phyloP scores from a whole-genome alignment of 2,329 filamentous ascomycete genomes.

The Drechslerella dactyloides region DNA sequence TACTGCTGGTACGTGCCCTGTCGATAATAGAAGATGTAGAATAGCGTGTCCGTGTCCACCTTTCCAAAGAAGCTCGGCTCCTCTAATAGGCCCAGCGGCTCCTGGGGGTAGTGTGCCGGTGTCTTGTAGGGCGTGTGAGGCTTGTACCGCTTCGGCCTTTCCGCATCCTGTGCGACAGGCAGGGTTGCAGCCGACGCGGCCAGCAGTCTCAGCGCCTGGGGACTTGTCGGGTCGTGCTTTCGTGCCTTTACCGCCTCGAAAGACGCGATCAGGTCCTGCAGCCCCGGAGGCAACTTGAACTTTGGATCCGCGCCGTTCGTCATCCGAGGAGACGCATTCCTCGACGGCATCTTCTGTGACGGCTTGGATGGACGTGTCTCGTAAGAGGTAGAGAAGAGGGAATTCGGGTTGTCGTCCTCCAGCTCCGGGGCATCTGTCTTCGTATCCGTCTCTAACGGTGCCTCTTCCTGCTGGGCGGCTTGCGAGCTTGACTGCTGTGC shows the following conservation, averaged over 20 bases:
- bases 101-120: slow-evolving; percentile 85
- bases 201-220: slow-evolving; percentile 72
- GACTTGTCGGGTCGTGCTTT: slow-evolving; percentile 61
- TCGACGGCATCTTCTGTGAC: slow-evolving; percentile 39
- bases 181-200: slow-evolving; percentile 74
- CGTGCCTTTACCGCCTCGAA: slow-evolving; percentile 83
- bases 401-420: slow-evolving; percentile 44
- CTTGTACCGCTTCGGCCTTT: slow-evolving; percentile 81
- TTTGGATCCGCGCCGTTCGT: slow-evolving; percentile 44
- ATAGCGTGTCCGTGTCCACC: slow-evolving; percentile 93
- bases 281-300: slow-evolving; percentile 85
- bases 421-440: slow-evolving; percentile 27
- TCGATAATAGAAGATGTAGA: slow-evolving; percentile 99
- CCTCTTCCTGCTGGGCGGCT: slow-evolving; percentile 30
- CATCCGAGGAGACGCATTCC: slow-evolving; percentile 30
- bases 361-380: slow-evolving; percentile 46
- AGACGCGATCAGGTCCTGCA: slow-evolving; percentile 88
- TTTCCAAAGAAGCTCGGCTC: slow-evolving; percentile 81
- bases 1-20: slow-evolving; percentile 96
- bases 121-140: slow-evolving; percentile 81
- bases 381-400: slow-evolving; percentile 45
- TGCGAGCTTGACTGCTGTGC: slow-evolving; percentile 43
- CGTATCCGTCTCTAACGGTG: slow-evolving; percentile 25
- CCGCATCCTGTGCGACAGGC: slow-evolving; percentile 78
- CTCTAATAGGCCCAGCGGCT: slow-evolving; percentile 88